These are phyloP conservation scores for Aaosphaeria pasadenensis DNA, from an alignment of 2,329 filamentous ascomycete species.

Conservation along the genomic window DNA sequence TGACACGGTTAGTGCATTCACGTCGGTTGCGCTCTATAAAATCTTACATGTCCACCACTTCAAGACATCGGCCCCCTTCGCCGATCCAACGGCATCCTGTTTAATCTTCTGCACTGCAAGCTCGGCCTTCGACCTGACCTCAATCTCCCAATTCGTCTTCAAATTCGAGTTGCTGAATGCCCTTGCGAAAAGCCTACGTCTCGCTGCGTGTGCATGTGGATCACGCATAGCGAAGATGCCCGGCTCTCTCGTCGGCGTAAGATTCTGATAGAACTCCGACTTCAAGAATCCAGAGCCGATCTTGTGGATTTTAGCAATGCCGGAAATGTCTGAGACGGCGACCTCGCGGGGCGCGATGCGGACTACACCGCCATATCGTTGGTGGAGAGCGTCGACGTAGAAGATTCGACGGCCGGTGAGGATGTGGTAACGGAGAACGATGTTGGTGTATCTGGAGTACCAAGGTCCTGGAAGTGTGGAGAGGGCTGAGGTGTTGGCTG, in stretches of 20 bases:
- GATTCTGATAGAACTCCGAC: background rate
- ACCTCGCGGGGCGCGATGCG: conserved; percentile 9
- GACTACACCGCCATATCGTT: conserved; percentile 7
- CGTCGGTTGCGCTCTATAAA: background rate
- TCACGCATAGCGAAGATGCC: background rate
- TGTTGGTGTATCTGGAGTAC: conserved; percentile 8
- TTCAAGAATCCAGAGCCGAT: conserved; percentile 1
- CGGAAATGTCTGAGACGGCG: conserved; percentile 5
- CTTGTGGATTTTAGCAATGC: conserved; percentile 7
- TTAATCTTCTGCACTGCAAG: conserved; percentile 45
- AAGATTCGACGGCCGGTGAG: conserved; percentile 3
- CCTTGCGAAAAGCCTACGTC: conserved; percentile 6
- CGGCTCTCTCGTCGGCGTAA: conserved; percentile 1
- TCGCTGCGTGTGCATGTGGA: conserved; percentile 2
- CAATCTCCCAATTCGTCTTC: conserved; percentile 18
- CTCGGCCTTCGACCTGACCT: conserved; percentile 36
- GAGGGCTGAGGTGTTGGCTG: background rate
- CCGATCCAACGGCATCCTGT: conserved; percentile 39
- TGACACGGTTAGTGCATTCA: too few species aligned
- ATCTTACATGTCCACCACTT: conserved; percentile 52
- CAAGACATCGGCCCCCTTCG: conserved; percentile 43
- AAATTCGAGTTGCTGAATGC: conserved; percentile 6
- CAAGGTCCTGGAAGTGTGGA: conserved; percentile 8
- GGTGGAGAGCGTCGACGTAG: conserved; percentile 9
- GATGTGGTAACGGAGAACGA: conserved; percentile 2